Evolutionary conservation across 306 rosid genomes (phyloP), one percentile per base, ranked within the genome.

Genomic region (Ochetophila trinervis): DNA sequence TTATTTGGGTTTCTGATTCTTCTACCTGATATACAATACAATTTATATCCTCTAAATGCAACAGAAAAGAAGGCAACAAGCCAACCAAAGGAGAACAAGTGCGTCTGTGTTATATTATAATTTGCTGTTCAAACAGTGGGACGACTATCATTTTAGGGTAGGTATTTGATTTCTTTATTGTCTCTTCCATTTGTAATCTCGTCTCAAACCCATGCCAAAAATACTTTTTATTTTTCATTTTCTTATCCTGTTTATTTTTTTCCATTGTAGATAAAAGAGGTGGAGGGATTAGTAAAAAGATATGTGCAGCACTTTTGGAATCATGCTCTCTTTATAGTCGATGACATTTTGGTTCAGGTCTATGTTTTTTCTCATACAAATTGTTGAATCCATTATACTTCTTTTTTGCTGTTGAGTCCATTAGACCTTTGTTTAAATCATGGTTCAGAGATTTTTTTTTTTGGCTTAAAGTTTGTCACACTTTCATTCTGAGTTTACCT

Each of bases 61-160:
- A 62, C 95, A 89, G 98, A 87, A 72, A 92, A 92, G 88, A 89
- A 89, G 78, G 77, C 80, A 18, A 76, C 76, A 49, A 70, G 58
- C 4, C 76, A 89, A 30, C 60, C 76, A 45, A 68, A 69, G 51
- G 79, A 82, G 73, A 79, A 70, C 83, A 89, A 73, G 84, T 89
- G 96, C 55, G 63, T 67, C 48, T 92, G 98, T 76, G 86, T 83
- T 37, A 87, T 92, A 79, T 81, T 92, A 78, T 89, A 81, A 76
- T 79, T 71, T 56, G 65, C 70, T n/a, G 71, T 61, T 63, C 53
- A 20, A 56, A 65, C 53, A 27, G 59, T 65, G 62, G 48, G 66
- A 51, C 51, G 40, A 54, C 63, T n/a, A 66, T 66, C 72, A 68
- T 59, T 78, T 65, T 68, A 67, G 44, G 78, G 87, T 72, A 53